Conservation (phyloP, 2,329 filamentous ascomycete genomes). For the Hypoxylon sp. region DNA sequence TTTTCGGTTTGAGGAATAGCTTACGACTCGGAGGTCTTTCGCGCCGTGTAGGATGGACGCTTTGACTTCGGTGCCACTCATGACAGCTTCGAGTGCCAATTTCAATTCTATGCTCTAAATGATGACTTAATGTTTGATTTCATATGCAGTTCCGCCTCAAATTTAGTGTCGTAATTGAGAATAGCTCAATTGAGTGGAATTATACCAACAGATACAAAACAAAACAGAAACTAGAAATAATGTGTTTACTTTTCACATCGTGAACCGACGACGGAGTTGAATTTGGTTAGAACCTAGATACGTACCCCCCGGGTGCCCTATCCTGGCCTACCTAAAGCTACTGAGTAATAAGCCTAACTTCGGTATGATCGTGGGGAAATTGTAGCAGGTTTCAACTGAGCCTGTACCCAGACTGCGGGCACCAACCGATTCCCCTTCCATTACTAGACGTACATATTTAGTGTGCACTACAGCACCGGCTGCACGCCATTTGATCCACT, state of each 20-base stretch:
- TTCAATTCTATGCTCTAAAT: not conserved
- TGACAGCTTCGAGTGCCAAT: slow-evolving; percentile 16
- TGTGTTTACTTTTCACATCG: not conserved
- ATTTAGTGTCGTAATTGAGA: not conserved
- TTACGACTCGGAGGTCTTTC: slow-evolving; percentile 66
- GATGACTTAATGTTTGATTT: not conserved
- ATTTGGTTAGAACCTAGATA: not conserved
- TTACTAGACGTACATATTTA: slow-evolving; percentile 2
- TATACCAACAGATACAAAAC: not conserved
- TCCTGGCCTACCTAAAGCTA: slow-evolving; percentile 1
- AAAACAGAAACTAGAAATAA: not conserved
- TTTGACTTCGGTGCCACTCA: slow-evolving; percentile 55
- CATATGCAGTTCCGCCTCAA: not conserved
- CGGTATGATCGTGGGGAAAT: slow-evolving; percentile 1
- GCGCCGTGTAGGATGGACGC: slow-evolving; percentile 70
- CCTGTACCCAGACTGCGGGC: slow-evolving; percentile 24
- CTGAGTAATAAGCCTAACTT: slow-evolving; percentile 5
- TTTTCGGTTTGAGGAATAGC: slow-evolving; percentile 31
- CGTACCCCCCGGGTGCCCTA: not conserved
- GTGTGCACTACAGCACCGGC: not conserved
- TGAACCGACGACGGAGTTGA: slow-evolving; percentile 24
- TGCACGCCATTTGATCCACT: slow-evolving; percentile 19
- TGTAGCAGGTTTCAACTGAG: slow-evolving; percentile 7
- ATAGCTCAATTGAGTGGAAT: not conserved
- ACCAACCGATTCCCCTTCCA: slow-evolving; percentile 28